Evolutionary conservation across 345 rosid genomes (phyloP), one percentile per base, ranked within the genome.

Genomic region (Iberis pinnata): DNA sequence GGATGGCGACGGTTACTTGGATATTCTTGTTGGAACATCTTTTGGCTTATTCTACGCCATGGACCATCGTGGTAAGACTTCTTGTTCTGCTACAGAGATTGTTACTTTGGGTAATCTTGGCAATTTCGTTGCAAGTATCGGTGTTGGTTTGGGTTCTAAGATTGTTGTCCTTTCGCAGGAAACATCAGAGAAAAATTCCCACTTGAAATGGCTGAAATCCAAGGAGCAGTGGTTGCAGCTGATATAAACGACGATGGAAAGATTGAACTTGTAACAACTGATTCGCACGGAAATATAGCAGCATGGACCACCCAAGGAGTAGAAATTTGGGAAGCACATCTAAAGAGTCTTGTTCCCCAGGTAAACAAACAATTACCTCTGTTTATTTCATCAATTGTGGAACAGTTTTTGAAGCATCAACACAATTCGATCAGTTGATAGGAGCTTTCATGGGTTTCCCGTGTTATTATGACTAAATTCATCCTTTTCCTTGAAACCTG

Each of bases 161-260:
- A 43, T 49, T n/a, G 43, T 58, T 40, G 16, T 48, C 40, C 39
- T 41, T 53, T 58, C 49, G 52, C 73, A 93, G 99, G 99, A 36
- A 78, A 80, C 39, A 38, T 82, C 53, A 78, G 97, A 73, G 73
- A 82, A 66, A 86, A 84, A 4, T 93, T 93, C 63, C 97, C 99
- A 38, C 92, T 88, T 47, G 92, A 86, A 78, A 86, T 93, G 99
- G 97, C 96, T 17, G 99, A 93, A 80, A 89, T 93, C 63, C 96
- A 88, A 78, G 97, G 96, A 22, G 76, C 88, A 19, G 96, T 86
- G 15, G 84, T 86, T 76, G 97, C 97, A 25, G 97, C 97, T 42
- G 99, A 93, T 74, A 86, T 93, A 50, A 88, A 93, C 71, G 99
- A 88, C 67, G 99, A 93, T 82, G 99, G 99, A 22, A 93, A 93